phyloP scores from a whole-genome alignment of 1,284 basidiomycete genomes.

The Pseudozyma hubeiensis region DNA sequence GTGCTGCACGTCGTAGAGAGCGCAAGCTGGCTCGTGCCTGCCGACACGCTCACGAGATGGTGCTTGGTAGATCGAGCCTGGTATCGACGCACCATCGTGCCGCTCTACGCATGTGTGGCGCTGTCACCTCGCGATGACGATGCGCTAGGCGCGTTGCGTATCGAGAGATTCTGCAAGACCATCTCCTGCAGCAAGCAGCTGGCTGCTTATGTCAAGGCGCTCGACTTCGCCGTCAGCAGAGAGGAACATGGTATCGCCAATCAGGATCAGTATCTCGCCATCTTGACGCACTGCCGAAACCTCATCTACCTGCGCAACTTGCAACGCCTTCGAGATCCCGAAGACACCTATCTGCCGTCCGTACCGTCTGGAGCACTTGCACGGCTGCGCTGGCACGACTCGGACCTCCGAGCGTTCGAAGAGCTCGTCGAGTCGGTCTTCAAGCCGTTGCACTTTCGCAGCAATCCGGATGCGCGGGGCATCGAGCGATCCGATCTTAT shows the following conservation, averaged over 20 bases:
- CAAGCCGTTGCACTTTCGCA: constrained; percentile 43
- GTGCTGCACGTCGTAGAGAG: constrained; percentile 28
- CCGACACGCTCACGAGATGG: constrained; percentile 30
- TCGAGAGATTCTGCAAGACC: constrained; percentile 41
- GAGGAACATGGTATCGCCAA: constrained; percentile 37
- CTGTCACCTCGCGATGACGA: constrained; percentile 36
- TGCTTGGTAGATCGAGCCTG: constrained; percentile 29
- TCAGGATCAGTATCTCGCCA: constrained; percentile 35
- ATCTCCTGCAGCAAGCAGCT: constrained; percentile 31
- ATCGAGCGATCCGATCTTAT: constrained; percentile 36
- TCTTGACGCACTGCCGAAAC: constrained; percentile 35
- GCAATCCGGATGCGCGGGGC: constrained; percentile 24
- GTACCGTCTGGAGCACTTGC: constrained; percentile 30
- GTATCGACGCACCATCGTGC: constrained; percentile 18
- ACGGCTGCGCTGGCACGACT: constrained; percentile 34
- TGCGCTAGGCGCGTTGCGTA: constrained; percentile 21
- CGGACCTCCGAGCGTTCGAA: constrained; percentile 37
- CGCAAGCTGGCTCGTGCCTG: constrained; percentile 26
- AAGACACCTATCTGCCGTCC: constrained; percentile 33
- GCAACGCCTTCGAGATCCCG: constrained; percentile 26
- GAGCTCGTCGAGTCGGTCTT: constrained; percentile 41
- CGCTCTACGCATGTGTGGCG: constrained; percentile 32
- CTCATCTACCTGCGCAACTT: constrained; percentile 46
- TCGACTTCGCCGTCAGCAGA: constrained; percentile 45
- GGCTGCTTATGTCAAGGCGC: constrained; percentile 27